A percentile compares a stretch with the other conserved stretches of the same genome.
These are phyloP conservation scores for Lachancea cidri DNA, from an alignment of 805 yeast species.

Conservation along the genomic window DNA sequence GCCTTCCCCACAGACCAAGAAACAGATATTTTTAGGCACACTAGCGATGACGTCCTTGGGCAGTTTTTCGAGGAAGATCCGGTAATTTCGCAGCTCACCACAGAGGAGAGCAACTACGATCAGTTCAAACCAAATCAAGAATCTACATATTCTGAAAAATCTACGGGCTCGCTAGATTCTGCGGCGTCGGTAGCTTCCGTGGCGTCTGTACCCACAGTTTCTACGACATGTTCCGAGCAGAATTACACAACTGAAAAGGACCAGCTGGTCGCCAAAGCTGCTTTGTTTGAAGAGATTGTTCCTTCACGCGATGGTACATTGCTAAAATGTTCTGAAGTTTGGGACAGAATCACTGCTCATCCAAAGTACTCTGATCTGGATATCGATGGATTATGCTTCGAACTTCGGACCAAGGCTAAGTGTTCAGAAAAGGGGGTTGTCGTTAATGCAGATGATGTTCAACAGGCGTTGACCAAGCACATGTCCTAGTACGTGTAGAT, in stretches of 20 bases:
- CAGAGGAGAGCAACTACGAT: conserved; percentile 8
- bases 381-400: conserved; percentile 88
- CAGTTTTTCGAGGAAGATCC: conserved; percentile 18
- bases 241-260: conserved; percentile 1
- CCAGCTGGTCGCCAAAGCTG: background rate
- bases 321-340: conserved; percentile 81
- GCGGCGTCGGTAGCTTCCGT: conserved; percentile 1
- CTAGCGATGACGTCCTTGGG: conserved; percentile 12
- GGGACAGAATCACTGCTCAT: conserved; percentile 94
- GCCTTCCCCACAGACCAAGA: conserved; percentile 26
- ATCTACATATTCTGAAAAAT: background rate
- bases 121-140: conserved; percentile 4
- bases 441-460: conserved; percentile 74
- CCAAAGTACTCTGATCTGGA: conserved; percentile 91
- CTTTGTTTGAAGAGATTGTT: conserved; percentile 34
- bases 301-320: conserved; percentile 60
- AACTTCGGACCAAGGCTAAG: conserved; percentile 86
- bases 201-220: conserved; percentile 2
- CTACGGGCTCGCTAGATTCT: conserved; percentile 1
- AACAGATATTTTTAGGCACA: conserved; percentile 11
- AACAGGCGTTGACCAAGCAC: conserved; percentile 38
- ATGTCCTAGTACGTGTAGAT: conserved; percentile 10
- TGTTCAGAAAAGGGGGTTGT: conserved; percentile 93
- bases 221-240: conserved; percentile 5
- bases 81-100: conserved; percentile 7